A percentile compares a stretch with the other conserved stretches of the same genome.
Conservation (phyloP, 1,284 basidiomycete genomes). For the Chondrostereum purpureum region DNA sequence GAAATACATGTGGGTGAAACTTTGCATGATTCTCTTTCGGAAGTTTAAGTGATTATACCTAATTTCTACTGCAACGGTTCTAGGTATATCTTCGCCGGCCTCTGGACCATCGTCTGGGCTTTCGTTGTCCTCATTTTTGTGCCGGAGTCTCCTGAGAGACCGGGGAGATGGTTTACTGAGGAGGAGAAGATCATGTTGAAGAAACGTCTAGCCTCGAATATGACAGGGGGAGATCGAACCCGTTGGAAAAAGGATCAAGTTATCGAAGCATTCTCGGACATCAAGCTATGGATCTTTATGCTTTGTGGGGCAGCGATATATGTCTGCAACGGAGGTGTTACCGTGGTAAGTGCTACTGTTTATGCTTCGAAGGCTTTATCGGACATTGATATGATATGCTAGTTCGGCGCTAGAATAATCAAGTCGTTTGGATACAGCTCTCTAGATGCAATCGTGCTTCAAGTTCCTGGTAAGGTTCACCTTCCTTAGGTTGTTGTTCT, state of each 20-base stretch:
- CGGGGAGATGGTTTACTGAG: slow-evolving; percentile 9
- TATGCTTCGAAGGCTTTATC: too few relatives aligned
- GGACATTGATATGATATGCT: neutral
- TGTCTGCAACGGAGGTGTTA: slow-evolving; percentile 11
- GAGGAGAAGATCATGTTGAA: slow-evolving; percentile 9
- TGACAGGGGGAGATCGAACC: slow-evolving; percentile 10
- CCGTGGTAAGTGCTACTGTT: slow-evolving; percentile 3
- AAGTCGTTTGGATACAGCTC: slow-evolving; percentile 11
- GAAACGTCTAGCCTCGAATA: slow-evolving; percentile 7
- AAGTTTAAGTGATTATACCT: too few relatives aligned
- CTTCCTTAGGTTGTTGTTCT: too few relatives aligned
- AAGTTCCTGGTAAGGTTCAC: slow-evolving; percentile 7
- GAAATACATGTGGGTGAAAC: slow-evolving; percentile 14
- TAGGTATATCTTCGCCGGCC: slow-evolving; percentile 12
- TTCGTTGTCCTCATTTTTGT: slow-evolving; percentile 9
- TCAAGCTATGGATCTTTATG: slow-evolving; percentile 10
- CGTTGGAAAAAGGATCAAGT: slow-evolving; percentile 8
- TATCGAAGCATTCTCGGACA: slow-evolving; percentile 8
- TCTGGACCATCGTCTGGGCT: slow-evolving; percentile 10
- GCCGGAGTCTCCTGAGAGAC: slow-evolving; percentile 9
- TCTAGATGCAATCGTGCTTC: slow-evolving; percentile 10
- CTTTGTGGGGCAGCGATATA: slow-evolving; percentile 10
- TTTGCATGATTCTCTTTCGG: too few relatives aligned
- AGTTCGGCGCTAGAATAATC: slow-evolving; percentile 11
- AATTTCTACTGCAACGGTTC: too few relatives aligned